A percentile compares a stretch with the other conserved stretches of the same genome.
Evolutionary conservation across 208 protist genomes (phyloP).

Genomic region (Leishmania mexicana): DNA sequence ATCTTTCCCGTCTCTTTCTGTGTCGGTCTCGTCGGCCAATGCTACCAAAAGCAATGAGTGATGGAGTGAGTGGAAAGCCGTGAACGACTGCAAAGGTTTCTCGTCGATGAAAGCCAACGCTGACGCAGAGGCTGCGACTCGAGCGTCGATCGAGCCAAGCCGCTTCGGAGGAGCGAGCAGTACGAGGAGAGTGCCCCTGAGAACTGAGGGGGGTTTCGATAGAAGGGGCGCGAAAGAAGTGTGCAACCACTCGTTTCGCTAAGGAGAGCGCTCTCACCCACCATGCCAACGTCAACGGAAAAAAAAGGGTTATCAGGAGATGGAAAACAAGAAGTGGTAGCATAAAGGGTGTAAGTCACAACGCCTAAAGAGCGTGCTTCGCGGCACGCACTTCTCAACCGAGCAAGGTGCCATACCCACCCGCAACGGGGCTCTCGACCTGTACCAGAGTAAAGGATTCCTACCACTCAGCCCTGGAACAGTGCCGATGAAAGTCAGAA

Average conservation of each 20-base stretch:
- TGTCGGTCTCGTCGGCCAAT: not conserved
- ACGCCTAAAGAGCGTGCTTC: not conserved
- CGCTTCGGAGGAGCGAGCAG: not conserved
- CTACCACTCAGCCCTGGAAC: not conserved
- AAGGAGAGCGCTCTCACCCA: not conserved
- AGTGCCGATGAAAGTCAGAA: not conserved
- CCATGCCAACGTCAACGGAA: not conserved
- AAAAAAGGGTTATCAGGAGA: not conserved
- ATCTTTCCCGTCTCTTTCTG: conserved; percentile 2
- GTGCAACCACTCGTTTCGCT: not conserved
- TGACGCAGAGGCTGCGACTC: not conserved
- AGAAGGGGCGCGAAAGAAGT: not conserved
- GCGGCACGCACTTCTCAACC: not conserved
- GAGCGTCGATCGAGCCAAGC: not conserved
- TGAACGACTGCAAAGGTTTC: not conserved
- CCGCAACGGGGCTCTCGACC: not conserved
- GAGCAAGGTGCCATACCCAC: not conserved
- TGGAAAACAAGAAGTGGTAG: not conserved
- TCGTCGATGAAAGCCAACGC: not conserved
- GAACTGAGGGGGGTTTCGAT: not conserved
- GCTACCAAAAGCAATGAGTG: not conserved
- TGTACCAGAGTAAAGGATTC: not conserved
- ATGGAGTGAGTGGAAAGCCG: not conserved
- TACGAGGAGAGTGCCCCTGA: not conserved
- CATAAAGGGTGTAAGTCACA: not conserved